These are phyloP conservation scores for Bolboschoenus planiculmis DNA, from an alignment of 176 grass and related monocot species.

Conservation along the genomic window DNA sequence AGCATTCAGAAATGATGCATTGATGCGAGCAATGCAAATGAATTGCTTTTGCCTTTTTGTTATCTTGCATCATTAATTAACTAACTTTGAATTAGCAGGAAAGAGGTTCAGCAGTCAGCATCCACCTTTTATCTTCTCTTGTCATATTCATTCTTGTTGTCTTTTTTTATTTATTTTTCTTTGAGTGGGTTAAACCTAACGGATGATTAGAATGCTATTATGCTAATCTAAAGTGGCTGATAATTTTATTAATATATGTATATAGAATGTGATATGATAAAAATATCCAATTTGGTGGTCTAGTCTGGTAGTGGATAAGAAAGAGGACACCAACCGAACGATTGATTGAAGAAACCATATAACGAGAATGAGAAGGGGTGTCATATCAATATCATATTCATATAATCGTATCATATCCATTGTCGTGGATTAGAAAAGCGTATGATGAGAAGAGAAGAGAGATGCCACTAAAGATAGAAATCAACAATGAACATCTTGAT, in stretches of 20 bases:
- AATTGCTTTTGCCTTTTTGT: background rate
- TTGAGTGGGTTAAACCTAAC: conserved; percentile 1
- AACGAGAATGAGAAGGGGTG: too few relatives aligned
- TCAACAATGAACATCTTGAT: background rate
- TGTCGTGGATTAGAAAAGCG: background rate
- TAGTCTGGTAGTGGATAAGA: background rate
- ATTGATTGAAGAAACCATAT: background rate
- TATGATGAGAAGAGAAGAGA: background rate
- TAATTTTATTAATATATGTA: background rate
- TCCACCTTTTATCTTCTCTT: background rate
- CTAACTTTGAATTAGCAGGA: background rate
- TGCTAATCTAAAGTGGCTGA: background rate
- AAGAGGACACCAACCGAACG: background rate
- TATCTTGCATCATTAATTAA: background rate
- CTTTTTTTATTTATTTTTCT: background rate
- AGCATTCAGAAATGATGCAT: background rate
- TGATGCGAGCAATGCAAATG: background rate
- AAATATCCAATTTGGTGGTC: background rate
- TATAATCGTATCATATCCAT: background rate
- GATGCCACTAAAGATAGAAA: background rate
- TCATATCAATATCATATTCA: background rate
- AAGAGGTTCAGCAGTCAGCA: background rate
- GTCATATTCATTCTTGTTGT: background rate
- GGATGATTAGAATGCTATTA: background rate
- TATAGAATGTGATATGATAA: background rate